Evolutionary conservation across 2,329 filamentous ascomycete species (phyloP).

Genomic region (Cladobotryum protrusum): DNA sequence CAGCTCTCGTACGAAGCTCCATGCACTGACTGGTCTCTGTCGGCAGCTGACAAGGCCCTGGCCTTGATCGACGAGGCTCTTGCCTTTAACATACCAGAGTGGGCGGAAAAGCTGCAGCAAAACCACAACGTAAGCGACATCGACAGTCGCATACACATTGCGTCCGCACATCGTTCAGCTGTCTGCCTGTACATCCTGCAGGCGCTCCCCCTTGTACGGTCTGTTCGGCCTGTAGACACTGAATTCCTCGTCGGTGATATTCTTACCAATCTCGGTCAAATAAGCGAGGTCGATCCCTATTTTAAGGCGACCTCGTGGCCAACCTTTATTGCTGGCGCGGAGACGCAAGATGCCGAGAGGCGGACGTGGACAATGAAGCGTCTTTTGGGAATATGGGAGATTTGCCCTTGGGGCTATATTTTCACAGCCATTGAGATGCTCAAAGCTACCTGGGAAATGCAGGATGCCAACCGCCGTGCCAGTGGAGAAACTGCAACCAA

Average conservation of each 20-base stretch:
- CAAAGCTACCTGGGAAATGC: constrained; percentile 40
- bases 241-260: constrained; percentile 44
- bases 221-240: constrained; percentile 33
- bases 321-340: constrained; percentile 51
- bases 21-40: constrained; percentile 25
- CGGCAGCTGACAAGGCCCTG: constrained; percentile 31
- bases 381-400: constrained; percentile 37
- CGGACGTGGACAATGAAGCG: constrained; percentile 47
- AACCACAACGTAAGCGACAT: constrained; percentile 31
- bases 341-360: constrained; percentile 40
- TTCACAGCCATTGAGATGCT: constrained; percentile 45
- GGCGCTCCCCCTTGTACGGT: constrained; percentile 33
- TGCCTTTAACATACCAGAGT: constrained; percentile 35
- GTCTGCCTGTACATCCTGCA: constrained; percentile 43
- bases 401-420: constrained; percentile 46
- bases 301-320: constrained; percentile 58
- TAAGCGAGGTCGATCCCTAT: constrained; percentile 42
- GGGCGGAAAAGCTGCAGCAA: constrained; percentile 35
- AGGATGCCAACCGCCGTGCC: constrained; percentile 26
- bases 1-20: constrained; percentile 35
- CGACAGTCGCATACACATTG: constrained; percentile 38
- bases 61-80: constrained; percentile 36
- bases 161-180: constrained; percentile 41
- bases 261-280: constrained; percentile 42
- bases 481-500: constrained; percentile 20